A percentile compares a stretch with the other conserved stretches of the same genome.
These are phyloP conservation scores for Cetradonia linearis DNA, from an alignment of 495 filamentous ascomycete genomes.

Conservation along the genomic window DNA sequence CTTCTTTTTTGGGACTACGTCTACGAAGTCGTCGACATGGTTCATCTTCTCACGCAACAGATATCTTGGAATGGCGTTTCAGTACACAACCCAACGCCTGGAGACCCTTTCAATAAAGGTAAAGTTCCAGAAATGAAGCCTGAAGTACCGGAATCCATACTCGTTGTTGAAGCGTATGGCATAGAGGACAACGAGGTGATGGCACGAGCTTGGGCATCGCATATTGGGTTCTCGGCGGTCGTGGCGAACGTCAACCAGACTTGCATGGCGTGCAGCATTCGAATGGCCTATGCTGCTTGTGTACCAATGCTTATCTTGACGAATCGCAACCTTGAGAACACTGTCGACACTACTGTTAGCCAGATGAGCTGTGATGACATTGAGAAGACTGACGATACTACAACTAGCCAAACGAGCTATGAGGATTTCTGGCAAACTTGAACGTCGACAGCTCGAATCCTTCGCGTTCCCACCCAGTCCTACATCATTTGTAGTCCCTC, in stretches of 20 bases:
- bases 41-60: slow-evolving; percentile 36
- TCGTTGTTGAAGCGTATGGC: slow-evolving; percentile 61
- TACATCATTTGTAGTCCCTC: no score
- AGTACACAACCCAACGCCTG: neutral
- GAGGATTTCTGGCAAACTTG: no score
- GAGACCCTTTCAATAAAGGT: neutral
- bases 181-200: slow-evolving; percentile 64
- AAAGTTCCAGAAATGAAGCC: neutral
- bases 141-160: slow-evolving; percentile 31
- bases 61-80: slow-evolving; percentile 8
- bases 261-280: slow-evolving; percentile 62
- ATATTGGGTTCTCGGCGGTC: slow-evolving; percentile 56
- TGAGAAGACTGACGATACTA: neutral
- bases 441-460: no score
- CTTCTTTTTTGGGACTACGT: slow-evolving; percentile 59
- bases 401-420: neutral
- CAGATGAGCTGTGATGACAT: no score
- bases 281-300: slow-evolving; percentile 61
- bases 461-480: no score
- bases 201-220: slow-evolving; percentile 60
- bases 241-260: slow-evolving; percentile 55
- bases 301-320: slow-evolving; percentile 58
- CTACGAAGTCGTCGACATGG: slow-evolving; percentile 43
- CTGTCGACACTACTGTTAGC: no score
- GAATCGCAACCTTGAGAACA: neutral